phyloP scores from a whole-genome alignment of 768 basidiomycete genomes.

The Butyriboletus loyo region DNA sequence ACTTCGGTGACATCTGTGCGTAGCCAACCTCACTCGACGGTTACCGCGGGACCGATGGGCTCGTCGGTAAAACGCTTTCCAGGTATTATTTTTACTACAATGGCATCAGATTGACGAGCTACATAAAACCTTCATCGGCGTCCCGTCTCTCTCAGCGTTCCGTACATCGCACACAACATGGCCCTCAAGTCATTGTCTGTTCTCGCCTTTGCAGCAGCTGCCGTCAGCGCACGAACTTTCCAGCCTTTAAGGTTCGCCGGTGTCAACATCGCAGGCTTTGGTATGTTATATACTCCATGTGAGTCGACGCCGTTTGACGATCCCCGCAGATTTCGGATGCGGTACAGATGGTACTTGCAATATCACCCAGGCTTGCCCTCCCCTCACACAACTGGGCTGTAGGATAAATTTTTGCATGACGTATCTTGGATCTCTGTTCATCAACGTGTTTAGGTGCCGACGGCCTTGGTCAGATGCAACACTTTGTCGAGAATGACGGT shows the following conservation, averaged over 20 bases:
- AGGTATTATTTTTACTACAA: slow-evolving; percentile 5
- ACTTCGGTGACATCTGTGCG: not conserved
- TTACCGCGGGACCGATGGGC: slow-evolving; percentile 1
- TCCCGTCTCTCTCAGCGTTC: not conserved
- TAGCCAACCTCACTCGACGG: not conserved
- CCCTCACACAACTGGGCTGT: slow-evolving; percentile 45
- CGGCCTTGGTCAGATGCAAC: slow-evolving; percentile 52
- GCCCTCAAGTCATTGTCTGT: slow-evolving; percentile 13
- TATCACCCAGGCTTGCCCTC: slow-evolving; percentile 39
- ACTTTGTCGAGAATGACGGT: slow-evolving; percentile 53
- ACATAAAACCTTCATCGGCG: slow-evolving; percentile 7
- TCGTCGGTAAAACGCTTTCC: not conserved
- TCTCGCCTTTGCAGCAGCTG: slow-evolving; percentile 7
- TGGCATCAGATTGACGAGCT: not conserved
- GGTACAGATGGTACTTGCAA: slow-evolving; percentile 43
- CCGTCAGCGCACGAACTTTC: slow-evolving; percentile 18
- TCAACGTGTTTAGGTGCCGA: slow-evolving; percentile 4
- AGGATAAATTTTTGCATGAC: not conserved
- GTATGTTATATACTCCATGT: not conserved
- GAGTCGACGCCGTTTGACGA: not conserved
- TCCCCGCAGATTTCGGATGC: slow-evolving; percentile 44
- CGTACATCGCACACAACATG: slow-evolving; percentile 11
- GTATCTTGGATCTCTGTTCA: not conserved
- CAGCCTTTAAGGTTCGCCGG: slow-evolving; percentile 37
- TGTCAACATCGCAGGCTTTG: slow-evolving; percentile 55